Evolutionary conservation across 1,284 basidiomycete genomes (phyloP), one percentile per base, ranked within the genome.

Genomic region (Coniferiporia sulphurascens): DNA sequence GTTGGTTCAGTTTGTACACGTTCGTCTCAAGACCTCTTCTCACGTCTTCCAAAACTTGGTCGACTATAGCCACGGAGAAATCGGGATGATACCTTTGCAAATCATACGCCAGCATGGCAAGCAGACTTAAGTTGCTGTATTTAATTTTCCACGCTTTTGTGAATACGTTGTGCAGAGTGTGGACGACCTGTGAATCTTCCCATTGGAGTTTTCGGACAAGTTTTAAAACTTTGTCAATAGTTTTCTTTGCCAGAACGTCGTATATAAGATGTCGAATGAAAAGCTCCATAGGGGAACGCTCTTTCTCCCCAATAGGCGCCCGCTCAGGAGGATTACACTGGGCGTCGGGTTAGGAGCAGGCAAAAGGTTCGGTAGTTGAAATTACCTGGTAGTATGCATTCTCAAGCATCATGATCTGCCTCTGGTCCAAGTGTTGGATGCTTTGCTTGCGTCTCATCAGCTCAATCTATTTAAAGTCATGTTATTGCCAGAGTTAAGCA

Each of bases 311-410:
- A 43, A 88, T 83, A 0, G 92, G 91, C 0, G 88, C 84, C 57
- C 97, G 86, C 67, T 98, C 95, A 0, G 97, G 97, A 2, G 97
- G 97, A 68, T 99, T 98, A 73, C 95, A 98, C 88, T 98, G 65
- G 10, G 50, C 50, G 41, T 59, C 21, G 6, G 15, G 19, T 41
- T 12, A 54, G 3, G 53, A 32, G 41, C 13, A 5, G 2, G 35
- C 45, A 34, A 36, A 19, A 46, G 13, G 43, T 5, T 13, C 8
- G 43, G 3, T 15, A 15, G 48, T 46, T 21, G 32, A 22, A 68
- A 75, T 59, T 62, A 92, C 92, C 80, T 94, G 94, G 71, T 98
- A 99, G 73, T 98, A 99, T 0, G 97, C 97, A 70, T 99, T 99
- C 73, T 99, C 97, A 35, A 99, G 83, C 65, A 98, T 76, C 32